Base-by-base conservation (phyloP, 225 moss, liverwort and hornwort species). In the Polytrichum commune region DNA sequence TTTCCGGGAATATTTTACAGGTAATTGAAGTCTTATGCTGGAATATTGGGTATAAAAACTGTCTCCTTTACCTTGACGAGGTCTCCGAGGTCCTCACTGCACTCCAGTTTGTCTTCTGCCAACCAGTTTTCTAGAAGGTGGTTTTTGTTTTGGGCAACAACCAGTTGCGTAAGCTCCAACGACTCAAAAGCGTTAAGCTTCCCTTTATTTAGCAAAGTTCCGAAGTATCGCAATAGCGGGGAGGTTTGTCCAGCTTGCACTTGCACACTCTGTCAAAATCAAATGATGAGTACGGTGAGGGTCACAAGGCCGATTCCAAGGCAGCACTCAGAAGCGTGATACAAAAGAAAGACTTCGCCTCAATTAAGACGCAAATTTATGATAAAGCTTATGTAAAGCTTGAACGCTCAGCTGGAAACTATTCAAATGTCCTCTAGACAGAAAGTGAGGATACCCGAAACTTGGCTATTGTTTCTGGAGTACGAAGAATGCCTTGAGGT, bases 81-180 rank as follows among this genome's bases (percentile, higher is more conserved):
- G 79, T 98, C 98, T 82, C 98, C 98, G 58, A 98, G 77, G 73
- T 98, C 98, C 80, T 98, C 95, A 71, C 98, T 95, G 75, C 98
- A 98, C 79, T 98, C 98, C 77, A 98, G 82, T 83, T 98, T 98
- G 87, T 98, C 98, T 76, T 98, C 98, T n/a, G 98, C 98, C 82
- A 98, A 79, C 98, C 98, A 98, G 73, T 95, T 98, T 79, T 95
- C 98, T 62, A 98, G 78, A 78, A 98, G 64, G 77, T 93, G 90
- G 78, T 98, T 95, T 73, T 98, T 98, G 83, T 95, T 98, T 79
- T 95, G 95, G 66, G 95, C 95, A 1, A 98, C 98, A 33, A 98
- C 98, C 79, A 98, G 76, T 13, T 95, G 87, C 53, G 98, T 95
- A n/a, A 98, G 87, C 78, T 98, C 98, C 60, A 98, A 83, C 63